Percentiles rank a stretch among this genome's conserved stretches.
Conservation (phyloP, 179 eudicot species). For the Drosera spatulata region DNA sequence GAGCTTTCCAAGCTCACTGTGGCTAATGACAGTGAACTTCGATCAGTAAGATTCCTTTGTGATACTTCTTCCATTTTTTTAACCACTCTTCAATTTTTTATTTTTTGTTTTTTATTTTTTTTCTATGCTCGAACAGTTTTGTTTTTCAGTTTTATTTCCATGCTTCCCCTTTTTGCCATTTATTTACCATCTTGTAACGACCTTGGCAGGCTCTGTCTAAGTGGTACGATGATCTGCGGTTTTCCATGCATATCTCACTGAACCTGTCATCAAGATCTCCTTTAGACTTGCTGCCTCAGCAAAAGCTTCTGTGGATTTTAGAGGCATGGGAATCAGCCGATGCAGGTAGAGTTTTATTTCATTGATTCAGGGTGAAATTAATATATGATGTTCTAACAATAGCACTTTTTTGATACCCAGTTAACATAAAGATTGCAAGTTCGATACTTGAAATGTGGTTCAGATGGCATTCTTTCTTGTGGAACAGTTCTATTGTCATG, state of each 20-base stretch:
- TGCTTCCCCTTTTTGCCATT: neutral
- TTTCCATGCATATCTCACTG: slow-evolving; percentile 34
- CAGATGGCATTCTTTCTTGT: slow-evolving; percentile 82
- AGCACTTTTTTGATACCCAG: slow-evolving; percentile 20
- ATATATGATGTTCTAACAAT: neutral
- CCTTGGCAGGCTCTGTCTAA: slow-evolving; percentile 39
- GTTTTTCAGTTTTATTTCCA: too few relatives aligned
- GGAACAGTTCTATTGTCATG: slow-evolving; percentile 31
- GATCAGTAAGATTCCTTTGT: slow-evolving; percentile 21
- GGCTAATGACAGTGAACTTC: slow-evolving; percentile 31
- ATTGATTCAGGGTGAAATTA: neutral
- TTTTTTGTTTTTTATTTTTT: too few relatives aligned
- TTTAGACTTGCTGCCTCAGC: slow-evolving; percentile 59
- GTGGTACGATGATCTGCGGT: slow-evolving; percentile 25
- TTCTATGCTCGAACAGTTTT: too few relatives aligned
- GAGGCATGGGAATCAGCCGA: slow-evolving; percentile 44
- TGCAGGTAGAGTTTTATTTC: slow-evolving; percentile 33
- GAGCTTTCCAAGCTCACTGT: slow-evolving; percentile 39
- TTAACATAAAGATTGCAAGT: slow-evolving; percentile 33
- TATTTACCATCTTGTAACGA: slow-evolving; percentile 4
- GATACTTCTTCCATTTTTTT: too few relatives aligned
- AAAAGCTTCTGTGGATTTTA: slow-evolving; percentile 54
- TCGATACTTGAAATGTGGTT: slow-evolving; percentile 78
- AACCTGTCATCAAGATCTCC: slow-evolving; percentile 70
- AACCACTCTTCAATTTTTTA: too few relatives aligned